A percentile compares a stretch with the other conserved stretches of the same genome.
phyloP scores from a whole-genome alignment of 2,329 filamentous ascomycete genomes.

The Fusarium udum region DNA sequence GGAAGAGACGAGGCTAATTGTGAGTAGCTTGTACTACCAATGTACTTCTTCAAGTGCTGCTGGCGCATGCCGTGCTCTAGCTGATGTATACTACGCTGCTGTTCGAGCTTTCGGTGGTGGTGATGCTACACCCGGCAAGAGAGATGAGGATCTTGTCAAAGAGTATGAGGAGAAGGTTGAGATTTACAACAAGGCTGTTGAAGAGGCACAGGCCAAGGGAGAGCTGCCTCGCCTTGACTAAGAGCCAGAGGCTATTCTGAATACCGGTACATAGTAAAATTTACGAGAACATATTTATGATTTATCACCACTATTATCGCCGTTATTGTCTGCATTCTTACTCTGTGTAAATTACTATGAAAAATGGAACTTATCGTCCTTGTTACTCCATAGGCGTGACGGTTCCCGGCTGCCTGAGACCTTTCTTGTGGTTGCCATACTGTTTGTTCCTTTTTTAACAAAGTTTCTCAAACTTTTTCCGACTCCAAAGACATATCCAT shows the following conservation, averaged over 20 bases:
- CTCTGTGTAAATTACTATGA: too few relatives aligned
- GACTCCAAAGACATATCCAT: neutral
- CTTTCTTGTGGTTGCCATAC: too few relatives aligned
- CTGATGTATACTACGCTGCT: constrained; percentile 54
- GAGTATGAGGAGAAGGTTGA: constrained; percentile 50
- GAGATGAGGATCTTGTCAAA: constrained; percentile 40
- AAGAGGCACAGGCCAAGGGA: constrained; percentile 49
- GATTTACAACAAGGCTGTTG: constrained; percentile 48
- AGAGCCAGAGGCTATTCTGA: rapidly evolving
- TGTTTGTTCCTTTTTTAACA: rapidly evolving
- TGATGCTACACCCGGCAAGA: constrained; percentile 44
- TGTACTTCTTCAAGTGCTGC: constrained; percentile 40
- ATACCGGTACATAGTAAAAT: neutral
- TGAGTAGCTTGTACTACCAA: constrained; percentile 49
- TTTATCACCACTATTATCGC: neutral
- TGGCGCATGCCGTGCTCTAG: constrained; percentile 47
- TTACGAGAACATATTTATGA: neutral
- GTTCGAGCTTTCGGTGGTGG: constrained; percentile 50
- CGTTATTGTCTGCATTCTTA: neutral
- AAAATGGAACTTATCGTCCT: neutral
- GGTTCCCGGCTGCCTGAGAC: rapidly evolving
- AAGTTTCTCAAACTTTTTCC: neutral
- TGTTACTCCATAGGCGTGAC: rapidly evolving
- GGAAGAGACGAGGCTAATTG: neutral
- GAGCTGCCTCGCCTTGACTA: constrained; percentile 39